Evolutionary conservation across 345 rosid species (phyloP).

Genomic region (Moringa oleifera): DNA sequence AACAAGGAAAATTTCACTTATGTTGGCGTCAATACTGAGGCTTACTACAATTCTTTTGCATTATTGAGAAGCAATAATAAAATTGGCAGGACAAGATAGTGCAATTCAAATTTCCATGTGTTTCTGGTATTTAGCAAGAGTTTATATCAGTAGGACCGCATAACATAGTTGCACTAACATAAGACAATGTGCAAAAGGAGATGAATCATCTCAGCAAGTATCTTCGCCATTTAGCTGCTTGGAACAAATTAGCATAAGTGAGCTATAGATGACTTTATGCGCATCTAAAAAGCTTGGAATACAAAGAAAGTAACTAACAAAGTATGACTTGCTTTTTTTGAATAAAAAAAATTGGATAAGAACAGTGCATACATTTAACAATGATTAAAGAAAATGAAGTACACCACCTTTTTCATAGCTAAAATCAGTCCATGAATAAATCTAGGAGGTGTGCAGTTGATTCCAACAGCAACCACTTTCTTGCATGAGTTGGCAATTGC

Average conservation of each 20-base stretch:
- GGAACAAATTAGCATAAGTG: background rate
- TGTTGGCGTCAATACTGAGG: too few species aligned
- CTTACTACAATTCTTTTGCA: too few species aligned
- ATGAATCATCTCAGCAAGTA: background rate
- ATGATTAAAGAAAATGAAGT: slow-evolving; percentile 6
- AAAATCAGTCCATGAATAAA: slow-evolving; percentile 54
- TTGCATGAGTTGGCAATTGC: slow-evolving; percentile 58
- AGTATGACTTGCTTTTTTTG: too few species aligned
- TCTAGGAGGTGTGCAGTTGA: slow-evolving; percentile 85
- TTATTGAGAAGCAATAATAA: background rate
- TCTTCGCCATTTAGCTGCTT: background rate
- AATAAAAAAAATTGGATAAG: too few species aligned
- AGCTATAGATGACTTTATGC: background rate
- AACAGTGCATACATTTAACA: too few species aligned
- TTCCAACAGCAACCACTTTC: slow-evolving; percentile 67
- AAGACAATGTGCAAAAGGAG: background rate
- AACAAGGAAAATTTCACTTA: too few species aligned
- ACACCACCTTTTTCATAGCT: slow-evolving; percentile 45
- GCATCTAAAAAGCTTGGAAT: background rate
- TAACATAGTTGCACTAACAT: background rate
- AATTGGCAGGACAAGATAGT: background rate
- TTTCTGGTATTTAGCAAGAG: background rate
- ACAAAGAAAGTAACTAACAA: background rate
- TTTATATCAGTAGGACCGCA: background rate
- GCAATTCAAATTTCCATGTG: background rate